Evolutionary conservation across 2,329 filamentous ascomycete species (phyloP).

Genomic region (Triangularia setosa): DNA sequence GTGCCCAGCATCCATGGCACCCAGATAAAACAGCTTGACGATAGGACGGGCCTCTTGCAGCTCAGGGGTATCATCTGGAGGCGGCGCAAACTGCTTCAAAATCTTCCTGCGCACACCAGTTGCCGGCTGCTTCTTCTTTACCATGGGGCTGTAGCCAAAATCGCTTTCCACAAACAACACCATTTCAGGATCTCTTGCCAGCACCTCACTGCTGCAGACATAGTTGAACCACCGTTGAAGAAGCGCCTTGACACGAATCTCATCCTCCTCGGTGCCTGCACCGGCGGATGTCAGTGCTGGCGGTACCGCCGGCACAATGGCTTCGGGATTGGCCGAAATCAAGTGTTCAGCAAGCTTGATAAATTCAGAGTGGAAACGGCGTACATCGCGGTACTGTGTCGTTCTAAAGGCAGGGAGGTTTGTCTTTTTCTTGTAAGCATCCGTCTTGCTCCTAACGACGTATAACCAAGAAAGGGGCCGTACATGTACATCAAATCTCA

Average conservation of each 20-base stretch:
- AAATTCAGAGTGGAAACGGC: conserved; percentile 92
- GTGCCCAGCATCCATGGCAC: conserved; percentile 93
- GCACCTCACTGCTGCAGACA: conserved; percentile 84
- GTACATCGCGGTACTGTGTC: conserved; percentile 96
- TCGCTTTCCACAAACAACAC: conserved; percentile 98
- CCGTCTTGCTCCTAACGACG: not conserved
- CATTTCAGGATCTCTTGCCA: conserved; percentile 96
- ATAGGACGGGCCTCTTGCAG: conserved; percentile 82
- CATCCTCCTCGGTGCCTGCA: conserved; percentile 93
- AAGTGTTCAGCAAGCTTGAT: conserved; percentile 93
- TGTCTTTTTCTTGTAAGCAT: conserved; percentile 57
- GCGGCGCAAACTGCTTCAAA: conserved; percentile 96
- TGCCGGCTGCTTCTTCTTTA: conserved; percentile 93
- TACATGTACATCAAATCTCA: conserved; percentile 96
- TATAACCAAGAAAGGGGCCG: conserved; percentile 17
- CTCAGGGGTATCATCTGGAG: conserved; percentile 94
- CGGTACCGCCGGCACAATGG: conserved; percentile 88
- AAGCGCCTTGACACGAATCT: conserved; percentile 78
- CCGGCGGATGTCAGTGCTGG: conserved; percentile 93
- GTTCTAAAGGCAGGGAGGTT: conserved; percentile 98
- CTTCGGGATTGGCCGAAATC: conserved; percentile 95
- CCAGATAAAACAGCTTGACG: conserved; percentile 94
- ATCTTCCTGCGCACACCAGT: conserved; percentile 94
- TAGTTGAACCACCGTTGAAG: conserved; percentile 95
- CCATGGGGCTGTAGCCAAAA: conserved; percentile 94